Evolutionary conservation across 805 yeast genomes (phyloP).

Genomic region (Myxozyma kluyveri): DNA sequence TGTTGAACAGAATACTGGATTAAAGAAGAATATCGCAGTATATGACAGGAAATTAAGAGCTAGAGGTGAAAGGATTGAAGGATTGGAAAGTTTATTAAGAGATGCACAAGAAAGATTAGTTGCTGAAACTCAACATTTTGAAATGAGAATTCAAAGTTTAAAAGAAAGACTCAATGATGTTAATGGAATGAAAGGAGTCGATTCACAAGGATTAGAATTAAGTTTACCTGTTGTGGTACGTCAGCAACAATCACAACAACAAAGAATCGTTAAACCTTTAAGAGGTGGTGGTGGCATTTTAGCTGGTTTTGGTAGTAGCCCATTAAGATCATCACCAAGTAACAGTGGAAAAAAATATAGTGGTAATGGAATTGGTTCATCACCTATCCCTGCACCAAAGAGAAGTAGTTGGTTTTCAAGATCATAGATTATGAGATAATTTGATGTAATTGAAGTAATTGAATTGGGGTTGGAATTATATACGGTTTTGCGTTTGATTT

Average conservation of each 20-base stretch:
- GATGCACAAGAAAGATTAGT: slow-evolving; percentile 52
- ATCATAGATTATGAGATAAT: not conserved
- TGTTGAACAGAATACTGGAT: slow-evolving; percentile 56
- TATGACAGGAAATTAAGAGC: slow-evolving; percentile 56
- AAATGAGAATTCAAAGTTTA: slow-evolving; percentile 32
- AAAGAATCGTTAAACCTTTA: slow-evolving; percentile 61
- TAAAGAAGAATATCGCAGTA: slow-evolving; percentile 55
- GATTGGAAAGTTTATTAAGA: slow-evolving; percentile 49
- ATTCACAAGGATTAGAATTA: slow-evolving; percentile 22
- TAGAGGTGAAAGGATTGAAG: slow-evolving; percentile 55
- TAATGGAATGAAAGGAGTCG: no score
- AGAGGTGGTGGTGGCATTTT: slow-evolving; percentile 48
- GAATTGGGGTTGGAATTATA: no score
- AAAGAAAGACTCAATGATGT: slow-evolving; percentile 28
- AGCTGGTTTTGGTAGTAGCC: slow-evolving; percentile 15
- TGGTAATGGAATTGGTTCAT: slow-evolving; percentile 3
- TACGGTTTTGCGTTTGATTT: no score
- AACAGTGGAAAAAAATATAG: slow-evolving; percentile 3
- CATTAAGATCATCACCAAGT: slow-evolving; percentile 2
- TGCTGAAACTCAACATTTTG: slow-evolving; percentile 52
- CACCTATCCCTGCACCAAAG: slow-evolving; percentile 5
- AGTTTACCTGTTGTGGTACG: not conserved
- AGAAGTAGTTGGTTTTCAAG: slow-evolving; percentile 16
- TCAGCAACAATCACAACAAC: slow-evolving; percentile 9
- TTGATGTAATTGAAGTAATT: no score